Base-by-base conservation (phyloP, 2,329 filamentous ascomycete genomes). In the Talaromyces sp. region DNA sequence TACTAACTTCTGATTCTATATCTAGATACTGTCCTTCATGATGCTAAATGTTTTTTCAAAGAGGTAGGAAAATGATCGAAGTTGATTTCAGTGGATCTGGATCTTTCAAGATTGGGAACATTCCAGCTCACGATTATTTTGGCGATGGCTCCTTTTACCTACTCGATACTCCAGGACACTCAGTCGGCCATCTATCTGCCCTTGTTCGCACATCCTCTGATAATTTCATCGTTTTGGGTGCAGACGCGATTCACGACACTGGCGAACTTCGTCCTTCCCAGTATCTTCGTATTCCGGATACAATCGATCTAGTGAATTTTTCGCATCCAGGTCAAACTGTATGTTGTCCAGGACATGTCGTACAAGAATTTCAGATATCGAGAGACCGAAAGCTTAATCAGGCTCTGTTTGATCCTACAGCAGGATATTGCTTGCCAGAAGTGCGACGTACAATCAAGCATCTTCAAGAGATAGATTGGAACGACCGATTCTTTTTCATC, bases 121-220 rank as follows among this genome's bases (percentile, higher is more conserved):
- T 70, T 54, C 52, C 60, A 18, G 71, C 70, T 4, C n/a, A 67
- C 5, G 71, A 74, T 57, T 73, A 65, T 54, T 74, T 71, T 40
- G 67, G 66, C 1, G 70, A 74, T 54, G 70, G 71, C 0, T 67
- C 65, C 3, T 72, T 73, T 36, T 73, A 72, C 60, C 61, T 74
- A 31, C 65, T 74, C 2, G 62, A 72, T 52, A 65, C 52, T 3
- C 67, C 71, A 1, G 71, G 71, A 9, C 68, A 71, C 58, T 61
- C 66, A 6, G 27, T 65, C 1, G 70, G 68, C 1, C 72, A 73
- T 63, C 54, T 74, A 0, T 66, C 66, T 50, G 70, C 57, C 1
- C 57, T 74, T 1, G 71, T 68, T 0, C 67, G 72, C 6, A 69
- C 66, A 7, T 69, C 68, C 14, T 44, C 61, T 4, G 60, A 53